Evolutionary conservation across 2,329 filamentous ascomycete genomes (phyloP).

Genomic region (Diaporthe citrichinensis): DNA sequence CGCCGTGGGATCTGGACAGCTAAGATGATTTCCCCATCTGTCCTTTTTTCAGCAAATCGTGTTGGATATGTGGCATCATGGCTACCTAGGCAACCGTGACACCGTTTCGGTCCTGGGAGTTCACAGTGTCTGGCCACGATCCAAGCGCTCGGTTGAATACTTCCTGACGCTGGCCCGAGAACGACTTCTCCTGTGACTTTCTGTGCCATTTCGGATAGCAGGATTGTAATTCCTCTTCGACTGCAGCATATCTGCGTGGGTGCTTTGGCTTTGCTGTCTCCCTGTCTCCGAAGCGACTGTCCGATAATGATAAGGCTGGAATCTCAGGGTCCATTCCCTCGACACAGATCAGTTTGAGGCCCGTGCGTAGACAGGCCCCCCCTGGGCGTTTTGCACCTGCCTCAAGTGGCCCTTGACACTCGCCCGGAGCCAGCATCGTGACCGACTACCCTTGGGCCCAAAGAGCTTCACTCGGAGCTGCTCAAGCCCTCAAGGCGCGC

Average conservation of each 20-base stretch:
- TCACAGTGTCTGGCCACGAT: background rate
- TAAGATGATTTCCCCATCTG: background rate
- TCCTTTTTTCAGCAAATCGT: background rate
- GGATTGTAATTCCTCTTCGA: background rate
- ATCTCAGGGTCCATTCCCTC: background rate
- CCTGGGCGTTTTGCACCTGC: constrained; percentile 19
- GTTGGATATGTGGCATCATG: background rate
- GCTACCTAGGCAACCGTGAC: background rate
- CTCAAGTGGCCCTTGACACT: constrained; percentile 24
- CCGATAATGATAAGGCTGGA: constrained; percentile 25
- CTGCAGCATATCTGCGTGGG: background rate
- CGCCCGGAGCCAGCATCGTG: constrained; percentile 2
- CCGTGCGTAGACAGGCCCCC: background rate
- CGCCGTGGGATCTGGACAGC: background rate
- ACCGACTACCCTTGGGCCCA: constrained; percentile 6
- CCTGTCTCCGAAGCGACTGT: background rate
- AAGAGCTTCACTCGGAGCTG: constrained; percentile 34
- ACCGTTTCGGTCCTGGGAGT: background rate
- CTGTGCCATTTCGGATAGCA: background rate
- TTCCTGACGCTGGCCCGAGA: background rate
- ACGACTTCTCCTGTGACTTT: background rate
- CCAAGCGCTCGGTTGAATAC: background rate
- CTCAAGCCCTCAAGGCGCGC: constrained; percentile 33
- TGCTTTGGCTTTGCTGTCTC: constrained; percentile 10
- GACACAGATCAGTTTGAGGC: background rate